Percentiles rank a stretch among this genome's conserved stretches.
phyloP scores from a whole-genome alignment of 208 protist genomes.

The Leishmania braziliensis region DNA sequence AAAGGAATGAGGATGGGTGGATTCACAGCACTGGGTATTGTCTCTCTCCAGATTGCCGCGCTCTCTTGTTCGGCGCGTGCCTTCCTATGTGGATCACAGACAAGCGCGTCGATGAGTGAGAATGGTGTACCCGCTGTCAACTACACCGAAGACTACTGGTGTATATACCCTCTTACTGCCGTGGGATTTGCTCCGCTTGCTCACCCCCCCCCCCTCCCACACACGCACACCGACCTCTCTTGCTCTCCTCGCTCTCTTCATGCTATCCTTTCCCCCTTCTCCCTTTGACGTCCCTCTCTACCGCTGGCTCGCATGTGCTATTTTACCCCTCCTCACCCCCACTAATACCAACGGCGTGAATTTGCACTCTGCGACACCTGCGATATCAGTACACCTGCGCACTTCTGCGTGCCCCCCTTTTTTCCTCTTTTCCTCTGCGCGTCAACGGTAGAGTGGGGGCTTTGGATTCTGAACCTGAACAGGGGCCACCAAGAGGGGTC shows the following conservation, averaged over 20 bases:
- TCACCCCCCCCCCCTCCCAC: not conserved
- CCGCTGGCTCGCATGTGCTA: not conserved
- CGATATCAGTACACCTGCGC: not conserved
- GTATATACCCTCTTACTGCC: not conserved
- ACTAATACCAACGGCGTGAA: not conserved
- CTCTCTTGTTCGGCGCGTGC: not conserved
- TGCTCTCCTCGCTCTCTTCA: not conserved
- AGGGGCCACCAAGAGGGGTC: not conserved
- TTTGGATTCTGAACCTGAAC: not conserved
- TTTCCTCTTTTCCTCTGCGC: not conserved
- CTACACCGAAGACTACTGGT: not conserved
- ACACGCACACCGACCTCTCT: not conserved
- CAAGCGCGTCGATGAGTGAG: not conserved
- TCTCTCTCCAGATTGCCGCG: not conserved
- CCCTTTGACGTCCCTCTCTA: not conserved
- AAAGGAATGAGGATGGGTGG: not conserved
- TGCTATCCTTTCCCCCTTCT: too few relatives aligned
- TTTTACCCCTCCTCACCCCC: not conserved
- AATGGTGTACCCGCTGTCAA: not conserved
- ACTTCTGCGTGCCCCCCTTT: not conserved
- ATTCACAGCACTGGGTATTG: not conserved
- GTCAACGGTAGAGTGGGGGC: not conserved
- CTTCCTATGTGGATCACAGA: not conserved
- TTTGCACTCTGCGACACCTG: not conserved
- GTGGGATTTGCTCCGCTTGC: not conserved